Percentiles rank a stretch among this genome's conserved stretches.
These are phyloP conservation scores for Grosmannia clavigera DNA, from an alignment of 2,329 filamentous ascomycete species.

Conservation along the genomic window DNA sequence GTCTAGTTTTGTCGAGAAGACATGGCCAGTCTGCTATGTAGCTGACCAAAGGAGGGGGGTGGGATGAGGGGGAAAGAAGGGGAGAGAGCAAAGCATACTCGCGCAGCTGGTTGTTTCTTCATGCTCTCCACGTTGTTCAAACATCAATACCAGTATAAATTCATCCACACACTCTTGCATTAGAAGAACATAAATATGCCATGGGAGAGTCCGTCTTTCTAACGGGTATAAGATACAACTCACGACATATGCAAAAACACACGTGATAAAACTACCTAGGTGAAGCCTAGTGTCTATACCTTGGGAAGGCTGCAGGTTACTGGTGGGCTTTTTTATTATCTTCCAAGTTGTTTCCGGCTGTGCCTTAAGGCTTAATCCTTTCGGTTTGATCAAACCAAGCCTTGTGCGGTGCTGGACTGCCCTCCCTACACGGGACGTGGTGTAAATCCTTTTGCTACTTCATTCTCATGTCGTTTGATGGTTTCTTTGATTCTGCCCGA, in stretches of 20 bases:
- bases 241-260: not conserved
- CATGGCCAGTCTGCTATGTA: not conserved
- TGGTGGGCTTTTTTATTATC: not conserved
- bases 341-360: not conserved
- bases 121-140: too few species aligned
- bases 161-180: not conserved
- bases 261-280: not conserved
- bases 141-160: not conserved
- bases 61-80: too few species aligned
- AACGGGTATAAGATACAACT: not conserved
- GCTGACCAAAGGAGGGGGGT: not conserved
- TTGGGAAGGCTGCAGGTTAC: not conserved
- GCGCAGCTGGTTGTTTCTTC: not conserved
- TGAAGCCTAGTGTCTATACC: not conserved
- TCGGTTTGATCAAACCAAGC: not conserved
- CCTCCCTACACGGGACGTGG: not conserved
- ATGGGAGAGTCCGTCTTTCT: not conserved
- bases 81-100: not conserved
- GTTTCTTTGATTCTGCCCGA: not conserved
- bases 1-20: not conserved
- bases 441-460: not conserved
- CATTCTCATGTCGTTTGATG: not conserved
- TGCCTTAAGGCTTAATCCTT: not conserved
- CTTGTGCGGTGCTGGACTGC: not conserved
- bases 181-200: not conserved